Evolutionary conservation across 257 asterid species (phyloP), one percentile per base, ranked within the genome.

Genomic region (Plantago elongata): DNA sequence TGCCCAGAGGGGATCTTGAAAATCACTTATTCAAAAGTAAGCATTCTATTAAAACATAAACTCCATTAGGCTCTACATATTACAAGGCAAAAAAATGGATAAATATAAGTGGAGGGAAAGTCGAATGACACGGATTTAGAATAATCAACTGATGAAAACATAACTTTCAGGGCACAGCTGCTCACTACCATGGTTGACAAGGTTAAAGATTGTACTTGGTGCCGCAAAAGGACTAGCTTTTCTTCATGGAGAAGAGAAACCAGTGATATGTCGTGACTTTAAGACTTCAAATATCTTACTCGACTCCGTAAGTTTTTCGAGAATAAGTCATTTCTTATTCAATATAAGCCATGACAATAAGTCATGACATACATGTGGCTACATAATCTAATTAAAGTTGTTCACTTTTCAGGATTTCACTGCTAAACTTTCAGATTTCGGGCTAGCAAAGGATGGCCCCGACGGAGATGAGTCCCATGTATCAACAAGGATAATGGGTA

Each of bases 161-260:
- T 37, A 13, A 17, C 47, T 60, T 65, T 73, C 87, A 89, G 97
- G 94, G 65, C 69, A 70, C 57, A 67, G 75, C 0, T 69, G 77
- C 58, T 65, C 87, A 13, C 68, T 89, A 70, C 77, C 91, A 50
- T 89, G 97, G 97, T 45, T 73, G 66, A 83, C 80, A 10, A 84
- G 97, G 65, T 79, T 84, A 54, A 81, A 81, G 67, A 84, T 89
- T 48, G 94, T 92, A 3, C 51, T 77, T 9, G 92, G 82, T 3
- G 92, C 97, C 13, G 95, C 97, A 17, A 84, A 78, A 69, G 95
- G 95, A n/a, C 51, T 90, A 7, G 95, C 93, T 14, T 89, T 90
- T 64, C 86, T 90, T 14, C 94, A 89, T 9, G 95, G 82, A 13
- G 91, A 83, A 65, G 86, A 86, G 61, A 81, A 86, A 51, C 91